These are phyloP conservation scores for Boletus subcaerulescens DNA, from an alignment of 768 basidiomycete genomes.

Conservation along the genomic window DNA sequence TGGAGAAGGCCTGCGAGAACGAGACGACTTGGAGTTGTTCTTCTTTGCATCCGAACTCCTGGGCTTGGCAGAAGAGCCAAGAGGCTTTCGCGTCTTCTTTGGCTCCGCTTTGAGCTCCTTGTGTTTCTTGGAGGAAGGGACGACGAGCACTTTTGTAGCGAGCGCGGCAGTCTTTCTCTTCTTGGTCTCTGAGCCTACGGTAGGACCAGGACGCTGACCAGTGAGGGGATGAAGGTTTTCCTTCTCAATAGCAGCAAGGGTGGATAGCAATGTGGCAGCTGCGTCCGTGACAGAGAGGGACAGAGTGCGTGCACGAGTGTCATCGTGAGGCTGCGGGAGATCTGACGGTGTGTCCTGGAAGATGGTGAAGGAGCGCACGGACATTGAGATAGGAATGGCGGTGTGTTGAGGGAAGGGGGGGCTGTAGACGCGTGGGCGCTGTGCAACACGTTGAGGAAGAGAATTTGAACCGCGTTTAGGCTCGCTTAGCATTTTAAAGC, in stretches of 20 bases:
- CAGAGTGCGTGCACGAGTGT: conserved; percentile 21
- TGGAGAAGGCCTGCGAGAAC: conserved; percentile 50
- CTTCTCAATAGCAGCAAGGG: conserved; percentile 54
- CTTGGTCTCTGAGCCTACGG: conserved; percentile 41
- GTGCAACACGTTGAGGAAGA: conserved; percentile 33
- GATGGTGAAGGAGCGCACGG: conserved; percentile 58
- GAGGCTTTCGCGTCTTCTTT: conserved; percentile 61
- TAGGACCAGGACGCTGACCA: conserved; percentile 52
- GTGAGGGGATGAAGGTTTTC: conserved; percentile 78
- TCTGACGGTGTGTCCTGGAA: conserved; percentile 55
- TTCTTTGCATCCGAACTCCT: conserved; percentile 38
- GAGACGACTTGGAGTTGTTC: conserved; percentile 30
- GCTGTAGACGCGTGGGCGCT: conserved; percentile 21
- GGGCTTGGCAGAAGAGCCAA: conserved; percentile 19
- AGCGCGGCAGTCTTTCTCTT: conserved; percentile 65
- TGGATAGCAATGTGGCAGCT: conserved; percentile 34
- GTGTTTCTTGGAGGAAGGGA: conserved; percentile 39
- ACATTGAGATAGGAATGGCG: conserved; percentile 38
- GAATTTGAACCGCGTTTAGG: conserved; percentile 18
- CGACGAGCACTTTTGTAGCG: conserved; percentile 46
- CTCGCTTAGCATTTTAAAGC: conserved; percentile 33
- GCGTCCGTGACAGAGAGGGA: conserved; percentile 20
- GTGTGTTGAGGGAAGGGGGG: neutral
- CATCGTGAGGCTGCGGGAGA: conserved; percentile 29
- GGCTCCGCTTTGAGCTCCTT: conserved; percentile 43